Conservation (phyloP, 495 filamentous ascomycete genomes). For the Talaromyces adpressus region DNA sequence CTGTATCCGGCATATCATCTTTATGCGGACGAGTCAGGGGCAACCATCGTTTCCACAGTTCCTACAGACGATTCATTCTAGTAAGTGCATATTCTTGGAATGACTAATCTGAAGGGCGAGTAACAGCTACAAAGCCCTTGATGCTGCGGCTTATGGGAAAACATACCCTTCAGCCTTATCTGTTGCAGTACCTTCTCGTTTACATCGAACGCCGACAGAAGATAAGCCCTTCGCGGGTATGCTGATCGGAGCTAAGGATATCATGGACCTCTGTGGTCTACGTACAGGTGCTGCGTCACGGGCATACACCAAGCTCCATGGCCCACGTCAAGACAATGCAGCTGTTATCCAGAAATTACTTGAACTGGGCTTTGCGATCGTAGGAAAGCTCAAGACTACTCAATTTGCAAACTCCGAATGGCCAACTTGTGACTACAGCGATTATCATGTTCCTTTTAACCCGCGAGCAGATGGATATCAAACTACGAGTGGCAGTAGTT, state of each 20-base stretch:
- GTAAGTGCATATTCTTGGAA: not conserved
- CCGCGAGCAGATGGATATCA: slow-evolving; percentile 45
- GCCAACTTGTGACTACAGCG: slow-evolving; percentile 14
- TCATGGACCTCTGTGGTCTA: slow-evolving; percentile 20
- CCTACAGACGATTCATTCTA: not conserved
- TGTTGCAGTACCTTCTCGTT: slow-evolving; percentile 19
- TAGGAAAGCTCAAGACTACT: slow-evolving; percentile 25
- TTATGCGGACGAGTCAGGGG: not conserved
- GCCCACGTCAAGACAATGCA: not conserved
- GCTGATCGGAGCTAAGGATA: slow-evolving; percentile 27
- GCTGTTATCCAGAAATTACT: slow-evolving; percentile 15
- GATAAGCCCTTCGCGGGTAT: slow-evolving; percentile 18
- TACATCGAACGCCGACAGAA: slow-evolving; percentile 12
- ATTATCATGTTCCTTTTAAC: slow-evolving; percentile 41
- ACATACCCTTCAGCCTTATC: not conserved
- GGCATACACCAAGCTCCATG: slow-evolving; percentile 16
- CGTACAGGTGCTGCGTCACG: slow-evolving; percentile 14
- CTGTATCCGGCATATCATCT: not conserved
- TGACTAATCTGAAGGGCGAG: not conserved
- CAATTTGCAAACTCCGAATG: slow-evolving; percentile 11
- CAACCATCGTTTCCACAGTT: not conserved
- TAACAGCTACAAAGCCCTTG: not conserved
- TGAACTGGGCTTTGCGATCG: slow-evolving; percentile 20
- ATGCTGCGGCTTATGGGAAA: not conserved
- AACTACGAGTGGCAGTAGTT: slow-evolving; percentile 31